These are phyloP conservation scores for Artemisia argyi DNA, from an alignment of 129 eudicot genomes.

Conservation along the genomic window DNA sequence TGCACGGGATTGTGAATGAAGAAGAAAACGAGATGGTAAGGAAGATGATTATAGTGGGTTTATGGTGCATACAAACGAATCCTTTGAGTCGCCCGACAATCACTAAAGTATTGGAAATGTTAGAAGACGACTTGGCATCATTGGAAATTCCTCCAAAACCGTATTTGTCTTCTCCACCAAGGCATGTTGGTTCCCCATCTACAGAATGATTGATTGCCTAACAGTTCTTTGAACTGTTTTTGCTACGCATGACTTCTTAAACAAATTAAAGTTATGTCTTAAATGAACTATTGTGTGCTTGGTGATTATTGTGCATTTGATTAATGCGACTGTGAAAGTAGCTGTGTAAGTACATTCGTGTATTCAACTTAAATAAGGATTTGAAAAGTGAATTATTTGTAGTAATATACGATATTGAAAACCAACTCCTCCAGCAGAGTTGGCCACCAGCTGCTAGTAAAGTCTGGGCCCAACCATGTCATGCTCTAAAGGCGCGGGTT, in stretches of 20 bases:
- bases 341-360: no score
- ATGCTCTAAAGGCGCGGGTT: no score
- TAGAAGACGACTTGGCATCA: conserved; percentile 38
- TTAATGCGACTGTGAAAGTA: no score
- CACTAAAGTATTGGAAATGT: conserved; percentile 41
- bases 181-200: conserved; percentile 7
- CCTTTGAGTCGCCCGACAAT: conserved; percentile 43
- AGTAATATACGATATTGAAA: no score
- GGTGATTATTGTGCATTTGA: no score
- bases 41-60: conserved; percentile 49
- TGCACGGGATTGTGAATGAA: conserved; percentile 8
- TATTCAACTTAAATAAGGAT: no score
- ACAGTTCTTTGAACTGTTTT: not conserved
- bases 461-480: no score
- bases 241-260: not conserved
- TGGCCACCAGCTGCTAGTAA: no score
- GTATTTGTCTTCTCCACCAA: conserved; percentile 26
- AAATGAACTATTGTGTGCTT: no score
- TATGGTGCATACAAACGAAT: conserved; percentile 57
- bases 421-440: no score
- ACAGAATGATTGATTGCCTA: not conserved
- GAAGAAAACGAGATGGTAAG: conserved; percentile 28
- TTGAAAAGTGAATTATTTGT: no score
- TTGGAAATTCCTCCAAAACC: conserved; percentile 46
- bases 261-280: not conserved